A percentile compares a stretch with the other conserved stretches of the same genome.
These are phyloP conservation scores for Chionographis japonica DNA, from an alignment of 106 monocot genomes.

Conservation along the genomic window DNA sequence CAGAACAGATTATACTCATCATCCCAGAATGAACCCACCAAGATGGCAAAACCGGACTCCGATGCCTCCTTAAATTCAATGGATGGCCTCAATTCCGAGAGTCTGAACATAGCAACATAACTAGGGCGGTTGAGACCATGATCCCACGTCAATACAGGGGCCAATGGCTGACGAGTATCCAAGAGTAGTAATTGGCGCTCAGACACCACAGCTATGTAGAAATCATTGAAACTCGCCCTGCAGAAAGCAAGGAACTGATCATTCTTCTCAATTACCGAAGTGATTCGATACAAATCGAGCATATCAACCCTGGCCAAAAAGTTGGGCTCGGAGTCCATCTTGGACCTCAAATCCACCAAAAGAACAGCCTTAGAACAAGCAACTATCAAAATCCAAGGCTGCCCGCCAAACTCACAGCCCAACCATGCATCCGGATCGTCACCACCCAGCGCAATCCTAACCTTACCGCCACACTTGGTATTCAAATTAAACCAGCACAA, in stretches of 20 bases:
- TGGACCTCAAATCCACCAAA: constrained; percentile 41
- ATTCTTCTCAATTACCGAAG: background rate
- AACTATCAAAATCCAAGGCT: constrained; percentile 57
- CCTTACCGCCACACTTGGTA: constrained; percentile 22
- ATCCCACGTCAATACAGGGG: constrained; percentile 50
- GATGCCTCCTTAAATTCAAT: constrained; percentile 31
- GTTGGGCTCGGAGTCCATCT: constrained; percentile 3
- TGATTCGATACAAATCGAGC: background rate
- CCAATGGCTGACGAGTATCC: constrained; percentile 37
- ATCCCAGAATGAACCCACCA: constrained; percentile 76
- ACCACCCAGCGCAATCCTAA: constrained; percentile 21
- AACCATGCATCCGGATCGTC: constrained; percentile 36
- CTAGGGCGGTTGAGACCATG: constrained; percentile 42
- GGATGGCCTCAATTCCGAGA: constrained; percentile 48
- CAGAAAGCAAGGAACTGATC: constrained; percentile 42
- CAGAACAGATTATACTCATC: constrained; percentile 56
- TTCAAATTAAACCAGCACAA: constrained; percentile 57
- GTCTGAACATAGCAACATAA: constrained; percentile 31
- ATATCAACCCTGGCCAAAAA: constrained; percentile 32
- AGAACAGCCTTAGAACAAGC: constrained; percentile 23
- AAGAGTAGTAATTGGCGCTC: constrained; percentile 34
- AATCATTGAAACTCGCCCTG: constrained; percentile 19
- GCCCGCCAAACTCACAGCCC: constrained; percentile 59
- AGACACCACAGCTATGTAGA: constrained; percentile 34
- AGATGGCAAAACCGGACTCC: constrained; percentile 49